Evolutionary conservation across 2,329 filamentous ascomycete species (phyloP), one percentile per base, ranked within the genome.

Genomic region (Beauveria sp.): DNA sequence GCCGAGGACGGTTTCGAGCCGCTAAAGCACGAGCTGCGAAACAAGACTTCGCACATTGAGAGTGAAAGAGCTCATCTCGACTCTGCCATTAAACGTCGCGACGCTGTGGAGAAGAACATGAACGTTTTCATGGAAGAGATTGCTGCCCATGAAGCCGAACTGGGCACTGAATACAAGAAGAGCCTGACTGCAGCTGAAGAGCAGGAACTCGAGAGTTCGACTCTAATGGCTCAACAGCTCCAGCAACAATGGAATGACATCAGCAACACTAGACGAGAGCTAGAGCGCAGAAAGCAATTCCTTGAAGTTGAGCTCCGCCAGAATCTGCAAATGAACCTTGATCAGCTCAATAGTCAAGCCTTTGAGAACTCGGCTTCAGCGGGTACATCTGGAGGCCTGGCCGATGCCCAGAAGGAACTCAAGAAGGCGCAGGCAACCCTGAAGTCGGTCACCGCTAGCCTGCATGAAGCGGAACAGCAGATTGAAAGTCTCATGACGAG

Each of bases 91-190:
- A 77, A 74, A 63, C 80, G 82, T 65, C 84, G 85, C 58, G 86
- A 90, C 55, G 86, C 86, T 53, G 86, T 93, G 34, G 86, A 91
- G 66, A 82, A 81, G 65, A 88, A 90, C 68, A 83, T 97, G 72
- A 88, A 90, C 66, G 85, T 86, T 46, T 82, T 96, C 58, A 83
- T 87, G 55, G 88, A 91, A 63, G 89, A 90, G 66, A 81, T 96
- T 61, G 82, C 80, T 53, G 87, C 89, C 7, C 89, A 92, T 71
- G 87, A 96, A 72, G 81, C 86, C 2, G 96, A 99, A 72, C 75
- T 97, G 61, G 81, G 82, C 18, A 90, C 91, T 1, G 89, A 96
- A 26, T 99, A 98, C 78, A 96, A 96, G 77, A 97, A 96, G 75
- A 89, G 89, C 14, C 80, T 99, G 54, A 89, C 88, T 10, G 77